Percentiles rank a stretch among this genome's conserved stretches.
These are phyloP conservation scores for Rhodomyrtus tomentosa DNA, from an alignment of 345 rosid species.

Conservation along the genomic window DNA sequence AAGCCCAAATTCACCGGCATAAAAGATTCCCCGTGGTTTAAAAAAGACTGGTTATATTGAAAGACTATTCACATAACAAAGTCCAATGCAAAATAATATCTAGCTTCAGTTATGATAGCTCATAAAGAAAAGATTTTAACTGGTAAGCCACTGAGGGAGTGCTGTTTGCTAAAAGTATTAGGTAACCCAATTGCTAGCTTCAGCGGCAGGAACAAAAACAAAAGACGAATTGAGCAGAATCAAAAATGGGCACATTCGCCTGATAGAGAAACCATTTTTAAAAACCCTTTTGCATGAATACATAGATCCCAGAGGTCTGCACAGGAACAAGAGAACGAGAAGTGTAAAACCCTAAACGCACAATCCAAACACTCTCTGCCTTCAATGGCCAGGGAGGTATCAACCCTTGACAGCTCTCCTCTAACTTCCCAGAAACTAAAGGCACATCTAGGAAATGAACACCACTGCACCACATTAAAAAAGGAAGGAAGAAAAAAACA, in stretches of 20 bases:
- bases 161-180: neutral
- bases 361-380: neutral
- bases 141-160: neutral
- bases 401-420: neutral
- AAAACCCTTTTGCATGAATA: neutral
- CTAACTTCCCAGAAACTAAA: neutral
- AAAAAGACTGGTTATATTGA: neutral
- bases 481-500: neutral
- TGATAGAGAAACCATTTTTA: neutral
- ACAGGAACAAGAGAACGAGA: neutral
- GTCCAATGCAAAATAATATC: neutral
- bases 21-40: neutral
- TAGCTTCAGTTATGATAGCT: neutral
- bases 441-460: neutral
- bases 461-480: neutral
- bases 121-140: neutral
- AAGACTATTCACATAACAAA: neutral
- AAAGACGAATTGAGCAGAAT: neutral
- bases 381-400: neutral
- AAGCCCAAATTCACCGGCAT: slow-evolving; percentile 36
- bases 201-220: neutral
- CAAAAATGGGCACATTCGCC: neutral
- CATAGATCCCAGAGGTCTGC: neutral
- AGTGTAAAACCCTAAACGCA: neutral
- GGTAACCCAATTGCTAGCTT: neutral